Percentiles rank a stretch among this genome's conserved stretches.
phyloP scores from a whole-genome alignment of 2,329 filamentous ascomycete species.

The Pseudonectria buxi region DNA sequence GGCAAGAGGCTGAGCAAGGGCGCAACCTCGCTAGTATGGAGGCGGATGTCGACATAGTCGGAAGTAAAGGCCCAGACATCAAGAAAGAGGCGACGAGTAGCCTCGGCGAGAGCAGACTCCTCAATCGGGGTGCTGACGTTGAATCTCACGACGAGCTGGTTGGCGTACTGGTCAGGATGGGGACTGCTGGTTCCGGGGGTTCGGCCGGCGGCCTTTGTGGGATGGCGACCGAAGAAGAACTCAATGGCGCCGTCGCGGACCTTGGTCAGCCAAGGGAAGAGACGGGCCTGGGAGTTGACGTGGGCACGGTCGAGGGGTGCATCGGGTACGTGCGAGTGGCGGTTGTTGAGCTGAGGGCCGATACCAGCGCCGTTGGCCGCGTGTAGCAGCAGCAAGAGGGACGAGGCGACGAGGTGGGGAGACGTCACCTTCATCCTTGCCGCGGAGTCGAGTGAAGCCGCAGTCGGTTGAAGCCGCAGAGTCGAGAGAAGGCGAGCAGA shows the following conservation, averaged over 20 bases:
- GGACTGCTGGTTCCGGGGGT: conserved; percentile 14
- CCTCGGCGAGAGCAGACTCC: conserved; percentile 63
- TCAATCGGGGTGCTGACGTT: conserved; percentile 65
- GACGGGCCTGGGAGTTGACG: conserved; percentile 11
- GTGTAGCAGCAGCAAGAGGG: conserved; percentile 18
- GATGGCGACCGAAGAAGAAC: conserved; percentile 42
- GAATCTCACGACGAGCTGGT: conserved; percentile 86
- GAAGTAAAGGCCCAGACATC: conserved; percentile 85
- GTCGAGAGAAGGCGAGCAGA: too few relatives aligned
- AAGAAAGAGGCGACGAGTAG: conserved; percentile 67
- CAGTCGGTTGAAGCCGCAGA: not conserved
- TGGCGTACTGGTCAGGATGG: conserved; percentile 32
- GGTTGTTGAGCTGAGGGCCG: conserved; percentile 14
- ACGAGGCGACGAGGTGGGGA: conserved; percentile 12
- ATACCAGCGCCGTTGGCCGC: conserved; percentile 25
- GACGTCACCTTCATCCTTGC: conserved; percentile 21
- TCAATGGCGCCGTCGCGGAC: conserved; percentile 45
- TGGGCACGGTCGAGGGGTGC: conserved; percentile 9
- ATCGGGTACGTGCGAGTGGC: conserved; percentile 6
- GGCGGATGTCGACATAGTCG: conserved; percentile 76
- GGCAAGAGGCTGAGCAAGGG: conserved; percentile 75
- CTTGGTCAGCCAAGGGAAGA: conserved; percentile 44
- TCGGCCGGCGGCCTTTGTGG: conserved; percentile 22
- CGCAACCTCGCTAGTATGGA: conserved; percentile 70
- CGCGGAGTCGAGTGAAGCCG: not conserved